Evolutionary conservation across 1,284 basidiomycete genomes (phyloP).

Genomic region (Prillingera fragicola): DNA sequence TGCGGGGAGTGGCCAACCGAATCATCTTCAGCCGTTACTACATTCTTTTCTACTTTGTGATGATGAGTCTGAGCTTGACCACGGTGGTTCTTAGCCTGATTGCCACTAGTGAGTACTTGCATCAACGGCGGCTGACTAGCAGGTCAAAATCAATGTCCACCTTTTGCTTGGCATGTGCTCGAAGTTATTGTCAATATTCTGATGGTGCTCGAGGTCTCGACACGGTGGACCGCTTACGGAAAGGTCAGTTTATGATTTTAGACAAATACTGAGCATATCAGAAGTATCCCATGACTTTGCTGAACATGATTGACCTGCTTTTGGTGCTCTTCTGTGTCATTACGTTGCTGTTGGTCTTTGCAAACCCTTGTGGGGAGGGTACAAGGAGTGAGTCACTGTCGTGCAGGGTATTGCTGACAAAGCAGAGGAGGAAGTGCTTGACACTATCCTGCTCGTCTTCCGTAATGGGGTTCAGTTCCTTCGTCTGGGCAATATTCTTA

Average conservation of each 20-base stretch:
- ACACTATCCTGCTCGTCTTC: conserved; percentile 80
- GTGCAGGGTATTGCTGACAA: conserved; percentile 40
- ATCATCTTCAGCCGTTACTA: conserved; percentile 47
- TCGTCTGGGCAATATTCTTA: conserved; percentile 77
- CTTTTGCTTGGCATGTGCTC: conserved; percentile 71
- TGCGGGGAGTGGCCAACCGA: conserved; percentile 47
- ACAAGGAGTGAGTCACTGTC: conserved; percentile 33
- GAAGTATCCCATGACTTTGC: conserved; percentile 94
- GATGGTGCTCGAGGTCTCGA: conserved; percentile 86
- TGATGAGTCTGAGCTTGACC: conserved; percentile 82
- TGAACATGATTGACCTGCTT: conserved; percentile 79
- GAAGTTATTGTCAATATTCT: conserved; percentile 84
- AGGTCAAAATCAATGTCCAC: conserved; percentile 44
- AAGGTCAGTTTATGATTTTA: conserved; percentile 62
- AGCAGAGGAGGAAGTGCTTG: conserved; percentile 82
- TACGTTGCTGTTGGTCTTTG: conserved; percentile 77
- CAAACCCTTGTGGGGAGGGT: conserved; percentile 49
- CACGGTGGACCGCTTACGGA: conserved; percentile 83
- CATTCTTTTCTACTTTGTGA: conserved; percentile 70
- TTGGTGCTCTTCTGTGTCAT: conserved; percentile 79
- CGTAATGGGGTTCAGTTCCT: conserved; percentile 88
- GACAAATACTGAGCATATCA: conserved; percentile 38
- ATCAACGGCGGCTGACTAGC: neutral
- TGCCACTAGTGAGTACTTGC: conserved; percentile 36
- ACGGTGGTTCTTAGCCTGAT: conserved; percentile 80